Conservation (phyloP, 1,139 yeast genomes). For the Kodamaea suecica region DNA sequence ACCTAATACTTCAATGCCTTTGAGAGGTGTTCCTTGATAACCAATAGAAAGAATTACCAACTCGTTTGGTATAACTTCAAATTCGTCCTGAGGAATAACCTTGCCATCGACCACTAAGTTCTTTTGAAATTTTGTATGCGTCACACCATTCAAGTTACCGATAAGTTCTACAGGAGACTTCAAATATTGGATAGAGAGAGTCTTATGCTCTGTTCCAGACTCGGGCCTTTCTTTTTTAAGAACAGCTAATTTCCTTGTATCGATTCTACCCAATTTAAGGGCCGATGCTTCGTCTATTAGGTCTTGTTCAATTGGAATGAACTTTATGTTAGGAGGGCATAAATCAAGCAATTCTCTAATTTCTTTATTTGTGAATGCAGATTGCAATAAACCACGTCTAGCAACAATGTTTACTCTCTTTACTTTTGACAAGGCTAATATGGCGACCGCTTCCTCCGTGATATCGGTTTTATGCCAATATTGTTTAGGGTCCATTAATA, state of each 20-base stretch:
- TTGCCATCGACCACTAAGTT: conserved; percentile 41
- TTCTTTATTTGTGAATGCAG: conserved; percentile 92
- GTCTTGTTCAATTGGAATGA: conserved; percentile 50
- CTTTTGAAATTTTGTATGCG: conserved; percentile 47
- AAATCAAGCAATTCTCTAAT: conserved; percentile 77
- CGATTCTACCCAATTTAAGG: conserved; percentile 54
- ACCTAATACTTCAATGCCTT: conserved; percentile 51
- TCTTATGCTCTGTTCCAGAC: conserved; percentile 19
- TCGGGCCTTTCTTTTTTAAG: conserved; percentile 42
- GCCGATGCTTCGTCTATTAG: conserved; percentile 42
- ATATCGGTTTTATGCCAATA: conserved; percentile 78
- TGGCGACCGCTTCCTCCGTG: conserved; percentile 54
- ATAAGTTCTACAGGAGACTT: conserved; percentile 61
- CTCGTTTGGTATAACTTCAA: conserved; percentile 48
- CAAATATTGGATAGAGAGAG: conserved; percentile 71
- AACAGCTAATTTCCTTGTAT: conserved; percentile 66
- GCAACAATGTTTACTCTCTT: conserved; percentile 71
- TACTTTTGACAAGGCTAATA: conserved; percentile 52
- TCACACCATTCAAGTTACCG: conserved; percentile 26
- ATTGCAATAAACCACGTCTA: conserved; percentile 76
- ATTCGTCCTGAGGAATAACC: conserved; percentile 40
- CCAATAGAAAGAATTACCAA: conserved; percentile 84
- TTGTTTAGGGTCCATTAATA: conserved; percentile 53
- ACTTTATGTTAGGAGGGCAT: conserved; percentile 37
- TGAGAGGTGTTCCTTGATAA: conserved; percentile 64